Conservation (phyloP, 129 eudicot species). For the Ambrosia artemisiifolia region DNA sequence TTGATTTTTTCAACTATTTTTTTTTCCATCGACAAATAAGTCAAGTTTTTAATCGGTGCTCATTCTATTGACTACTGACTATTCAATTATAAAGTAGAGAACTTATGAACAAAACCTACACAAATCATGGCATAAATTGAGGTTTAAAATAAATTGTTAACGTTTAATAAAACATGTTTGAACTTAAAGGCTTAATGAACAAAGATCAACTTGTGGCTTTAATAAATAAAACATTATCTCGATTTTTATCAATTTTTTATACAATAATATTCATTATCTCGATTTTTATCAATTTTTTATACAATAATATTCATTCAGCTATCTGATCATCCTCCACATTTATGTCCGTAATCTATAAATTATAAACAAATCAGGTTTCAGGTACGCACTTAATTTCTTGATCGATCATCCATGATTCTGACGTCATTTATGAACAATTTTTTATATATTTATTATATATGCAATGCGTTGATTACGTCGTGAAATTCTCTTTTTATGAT, state of each 20-base stretch:
- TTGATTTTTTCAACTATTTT: not conserved
- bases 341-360: constrained; percentile 10
- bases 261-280: no score
- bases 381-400: constrained; percentile 9
- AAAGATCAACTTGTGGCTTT: no score
- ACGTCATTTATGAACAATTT: constrained; percentile 7
- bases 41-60: not conserved
- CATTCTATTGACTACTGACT: constrained; percentile 1
- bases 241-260: no score
- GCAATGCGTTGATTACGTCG: not conserved
- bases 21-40: not conserved
- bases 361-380: constrained; percentile 24
- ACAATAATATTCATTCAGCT: not conserved
- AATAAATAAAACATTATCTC: no score
- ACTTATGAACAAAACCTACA: constrained; percentile 18
- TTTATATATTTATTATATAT: constrained; percentile 7
- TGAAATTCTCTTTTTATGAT: not conserved
- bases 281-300: not conserved
- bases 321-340: constrained; percentile 23
- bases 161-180: not conserved
- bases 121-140: constrained; percentile 34
- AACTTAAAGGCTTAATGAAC: not conserved
- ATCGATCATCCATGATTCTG: constrained; percentile 1
- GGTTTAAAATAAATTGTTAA: constrained; percentile 2
- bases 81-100: constrained; percentile 7